Conservation (phyloP, 139 green algal species). For the Trebouxia sp. region DNA sequence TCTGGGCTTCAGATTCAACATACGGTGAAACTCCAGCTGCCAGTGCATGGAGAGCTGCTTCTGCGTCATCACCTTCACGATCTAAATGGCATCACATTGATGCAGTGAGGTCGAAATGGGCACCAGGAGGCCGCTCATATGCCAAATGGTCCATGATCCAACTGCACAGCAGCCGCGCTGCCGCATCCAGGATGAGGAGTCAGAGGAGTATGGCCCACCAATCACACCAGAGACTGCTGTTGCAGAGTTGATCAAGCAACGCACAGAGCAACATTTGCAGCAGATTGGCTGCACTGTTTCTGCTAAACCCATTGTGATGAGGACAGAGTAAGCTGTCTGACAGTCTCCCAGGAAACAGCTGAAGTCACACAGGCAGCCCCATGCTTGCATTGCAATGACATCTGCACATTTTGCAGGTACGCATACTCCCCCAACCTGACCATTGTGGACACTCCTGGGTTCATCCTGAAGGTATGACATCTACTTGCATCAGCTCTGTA, state of each 20-base stretch:
- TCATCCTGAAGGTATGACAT: slow-evolving; percentile 86
- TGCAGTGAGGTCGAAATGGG: slow-evolving; percentile 87
- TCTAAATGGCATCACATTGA: not conserved
- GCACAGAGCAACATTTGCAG: slow-evolving; percentile 81
- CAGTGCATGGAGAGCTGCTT: no score
- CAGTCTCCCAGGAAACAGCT: no score
- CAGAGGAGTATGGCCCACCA: slow-evolving; percentile 72
- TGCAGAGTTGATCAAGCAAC: slow-evolving; percentile 75
- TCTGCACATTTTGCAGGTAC: slow-evolving; percentile 46
- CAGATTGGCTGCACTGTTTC: slow-evolving; percentile 50
- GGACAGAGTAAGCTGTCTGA: slow-evolving; percentile 31
- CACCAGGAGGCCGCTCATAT: slow-evolving; percentile 56
- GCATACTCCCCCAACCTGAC: slow-evolving; percentile 90
- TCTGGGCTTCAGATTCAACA: slow-evolving; percentile 67
- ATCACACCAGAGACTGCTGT: slow-evolving; percentile 78
- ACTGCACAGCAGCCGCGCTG: slow-evolving; percentile 73
- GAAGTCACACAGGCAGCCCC: not conserved
- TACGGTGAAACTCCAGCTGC: slow-evolving; percentile 5
- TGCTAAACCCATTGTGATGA: slow-evolving; percentile 49
- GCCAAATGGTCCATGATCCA: slow-evolving; percentile 82
- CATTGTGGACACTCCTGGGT: slow-evolving; percentile 93
- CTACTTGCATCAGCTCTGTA: no score
- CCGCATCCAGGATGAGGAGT: slow-evolving; percentile 86
- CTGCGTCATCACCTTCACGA: slow-evolving; percentile 65
- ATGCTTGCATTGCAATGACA: not conserved